Evolutionary conservation across 257 asterid species (phyloP), one percentile per base, ranked within the genome.

Genomic region (Petrea volubilis): DNA sequence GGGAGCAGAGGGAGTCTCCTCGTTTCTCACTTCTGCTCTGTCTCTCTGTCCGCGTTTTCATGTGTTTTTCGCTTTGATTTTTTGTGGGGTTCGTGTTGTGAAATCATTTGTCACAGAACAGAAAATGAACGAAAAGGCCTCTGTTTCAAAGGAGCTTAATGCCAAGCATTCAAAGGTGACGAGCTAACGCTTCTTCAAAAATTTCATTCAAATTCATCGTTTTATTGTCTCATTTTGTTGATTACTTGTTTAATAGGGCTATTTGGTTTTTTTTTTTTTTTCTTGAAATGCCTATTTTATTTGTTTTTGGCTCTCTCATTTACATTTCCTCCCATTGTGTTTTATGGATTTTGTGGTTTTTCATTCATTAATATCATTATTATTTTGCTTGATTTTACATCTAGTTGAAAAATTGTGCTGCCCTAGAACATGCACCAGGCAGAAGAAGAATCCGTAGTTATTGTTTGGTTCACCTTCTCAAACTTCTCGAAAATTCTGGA

Each of bases 121-220:
- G 60, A 91, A 89, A 96, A 94, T 94, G 97, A 94, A 84, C 63
- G 92, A 77, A 24, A 94, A 94, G 86, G 90, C 97, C 4, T 75
- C 86, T 21, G 93, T 94, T 74, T 82, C 98, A 46, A 94, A 86
- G 81, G 97, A 88, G 77, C 97, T 94, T 40, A 86, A 89, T 57
- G 95, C 88, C 70, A 86, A 82, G 56, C 99, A 88, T 79, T 77
- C 88, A 58, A 93, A 85, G 96, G 98, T 93, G 52, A 65, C 44
- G 2, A 56, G 0, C 33, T 64, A 70, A n/a, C 43, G 60, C 41
- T 23, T 43, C 21, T 11, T 7, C 9, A 29, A 7, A 49, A 6
- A 8, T 21, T 40, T 62, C 1, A 1, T 28, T 47, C 6, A 0
- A 61, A 3, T 25, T 7, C n/a, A n/a, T n/a, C n/a, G 27, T 34